phyloP scores from a whole-genome alignment of 768 basidiomycete genomes.

The Suillus sp. region DNA sequence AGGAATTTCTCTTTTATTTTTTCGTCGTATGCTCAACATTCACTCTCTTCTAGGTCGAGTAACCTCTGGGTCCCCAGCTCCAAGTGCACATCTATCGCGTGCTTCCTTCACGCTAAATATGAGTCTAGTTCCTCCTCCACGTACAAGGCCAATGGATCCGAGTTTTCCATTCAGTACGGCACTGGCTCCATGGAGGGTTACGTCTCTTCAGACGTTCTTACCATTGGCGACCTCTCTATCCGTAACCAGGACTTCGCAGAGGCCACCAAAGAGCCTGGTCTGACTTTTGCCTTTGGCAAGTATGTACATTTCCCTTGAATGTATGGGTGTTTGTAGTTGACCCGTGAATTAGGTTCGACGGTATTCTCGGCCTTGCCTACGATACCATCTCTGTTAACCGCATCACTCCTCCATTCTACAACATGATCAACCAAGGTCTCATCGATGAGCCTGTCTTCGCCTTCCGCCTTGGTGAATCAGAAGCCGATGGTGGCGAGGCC shows the following conservation, averaged over 20 bases:
- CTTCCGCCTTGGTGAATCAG: slow-evolving; percentile 88
- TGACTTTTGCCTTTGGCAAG: slow-evolving; percentile 97
- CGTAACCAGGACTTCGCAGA: slow-evolving; percentile 87
- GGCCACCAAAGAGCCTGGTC: slow-evolving; percentile 93
- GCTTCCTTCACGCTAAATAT: slow-evolving; percentile 94
- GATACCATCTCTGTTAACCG: slow-evolving; percentile 95
- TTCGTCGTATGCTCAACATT: slow-evolving; percentile 11
- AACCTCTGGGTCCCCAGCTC: slow-evolving; percentile 93
- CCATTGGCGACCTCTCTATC: slow-evolving; percentile 82
- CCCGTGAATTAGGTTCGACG: slow-evolving; percentile 72
- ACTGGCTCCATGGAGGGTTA: slow-evolving; percentile 97
- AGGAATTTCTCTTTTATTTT: background rate
- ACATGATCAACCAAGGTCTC: slow-evolving; percentile 81
- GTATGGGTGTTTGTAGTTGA: background rate
- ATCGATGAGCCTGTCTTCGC: slow-evolving; percentile 89
- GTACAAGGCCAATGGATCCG: slow-evolving; percentile 86
- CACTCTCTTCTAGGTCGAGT: slow-evolving; percentile 58
- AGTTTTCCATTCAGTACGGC: slow-evolving; percentile 92
- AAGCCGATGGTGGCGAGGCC: slow-evolving; percentile 88
- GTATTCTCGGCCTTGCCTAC: slow-evolving; percentile 92
- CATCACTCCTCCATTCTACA: slow-evolving; percentile 93
- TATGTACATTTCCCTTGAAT: slow-evolving; percentile 39
- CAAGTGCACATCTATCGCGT: slow-evolving; percentile 84
- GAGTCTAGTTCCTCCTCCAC: slow-evolving; percentile 77
- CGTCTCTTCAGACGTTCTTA: slow-evolving; percentile 80